Base-by-base conservation (phyloP, 371 early-diverging fungal species). In the Mortierella sp. region DNA sequence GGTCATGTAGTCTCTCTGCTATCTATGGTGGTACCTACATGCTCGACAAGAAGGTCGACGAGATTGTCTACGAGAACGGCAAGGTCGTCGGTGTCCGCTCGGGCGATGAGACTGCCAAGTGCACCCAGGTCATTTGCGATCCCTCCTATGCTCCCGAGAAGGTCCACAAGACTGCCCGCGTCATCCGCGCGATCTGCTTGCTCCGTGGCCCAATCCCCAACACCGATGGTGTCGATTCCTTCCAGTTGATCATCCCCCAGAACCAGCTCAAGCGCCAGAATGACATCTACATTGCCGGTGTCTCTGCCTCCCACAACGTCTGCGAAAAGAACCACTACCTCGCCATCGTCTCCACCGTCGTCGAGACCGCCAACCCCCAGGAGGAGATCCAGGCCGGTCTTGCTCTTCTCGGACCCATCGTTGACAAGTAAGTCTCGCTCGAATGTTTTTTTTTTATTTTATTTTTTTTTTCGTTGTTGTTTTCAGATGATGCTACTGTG, bases 21-120 rank as follows among this genome's bases (percentile, higher is more conserved):
- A 96, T 98, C 82, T 98, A 98, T 80, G 98, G 99, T 29, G 99
- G 99, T 76, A 98, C 98, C 16, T 99, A 97, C 86, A 99, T 99
- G 99, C 92, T 99, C 53, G 94, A 92, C 87, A 96, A 94, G 86
- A 90, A 92, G 68, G 93, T 96, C n/a, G 97, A 97, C 73, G 97
- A 97, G 85, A 91, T 99, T 66, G 88, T 97, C 67, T 94, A 94
- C 69, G 94, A 90, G 73, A 91, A 93, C 64, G 99, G 99, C 77
- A 91, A 91, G 79, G 94, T 96, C 70, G 90, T 89, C 41, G 99
- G 99, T 72, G 94, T 99, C 52, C 94, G 93, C 77, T 93, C 95
- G 10, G 98, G 95, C 64, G 94, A 91, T 37, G 95, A 97, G 90
- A 31, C 88, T 45, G 98, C 94, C 70, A 92, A 91, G 64, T 94